Evolutionary conservation across 257 asterid genomes (phyloP).

Genomic region (Primulina huaijiensis): DNA sequence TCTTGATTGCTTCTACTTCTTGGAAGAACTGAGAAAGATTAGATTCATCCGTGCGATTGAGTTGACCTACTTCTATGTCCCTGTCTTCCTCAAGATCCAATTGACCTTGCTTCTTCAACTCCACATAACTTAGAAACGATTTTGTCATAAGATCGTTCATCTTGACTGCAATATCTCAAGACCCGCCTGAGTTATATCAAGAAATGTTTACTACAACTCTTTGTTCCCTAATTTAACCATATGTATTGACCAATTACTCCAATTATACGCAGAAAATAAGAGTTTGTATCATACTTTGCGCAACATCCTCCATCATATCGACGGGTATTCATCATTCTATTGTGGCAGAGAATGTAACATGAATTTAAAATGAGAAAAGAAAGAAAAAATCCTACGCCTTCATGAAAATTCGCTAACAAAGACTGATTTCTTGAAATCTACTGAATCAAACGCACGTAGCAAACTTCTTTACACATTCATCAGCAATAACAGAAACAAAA

Average conservation of each 20-base stretch:
- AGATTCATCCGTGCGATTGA: slow-evolving; percentile 36
- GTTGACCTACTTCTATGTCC: slow-evolving; percentile 56
- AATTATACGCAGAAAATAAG: background rate
- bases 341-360: background rate
- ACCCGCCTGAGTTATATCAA: slow-evolving; percentile 25
- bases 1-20: slow-evolving; percentile 52
- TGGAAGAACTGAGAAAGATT: slow-evolving; percentile 58
- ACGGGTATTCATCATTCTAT: background rate
- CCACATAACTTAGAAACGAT: slow-evolving; percentile 69
- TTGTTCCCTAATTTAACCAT: background rate
- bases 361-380: background rate
- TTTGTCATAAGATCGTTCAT: slow-evolving; percentile 91
- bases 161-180: slow-evolving; percentile 22
- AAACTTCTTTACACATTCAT: background rate
- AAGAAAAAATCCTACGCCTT: background rate
- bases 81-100: slow-evolving; percentile 44
- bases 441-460: background rate
- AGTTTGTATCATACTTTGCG: background rate
- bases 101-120: slow-evolving; percentile 68
- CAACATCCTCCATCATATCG: background rate
- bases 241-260: background rate
- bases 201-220: background rate
- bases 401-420: slow-evolving; percentile 12
- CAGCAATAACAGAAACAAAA: too few relatives aligned
- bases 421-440: slow-evolving; percentile 21